phyloP scores from a whole-genome alignment of 495 filamentous ascomycete species.

The Lophiostoma macrostomum region DNA sequence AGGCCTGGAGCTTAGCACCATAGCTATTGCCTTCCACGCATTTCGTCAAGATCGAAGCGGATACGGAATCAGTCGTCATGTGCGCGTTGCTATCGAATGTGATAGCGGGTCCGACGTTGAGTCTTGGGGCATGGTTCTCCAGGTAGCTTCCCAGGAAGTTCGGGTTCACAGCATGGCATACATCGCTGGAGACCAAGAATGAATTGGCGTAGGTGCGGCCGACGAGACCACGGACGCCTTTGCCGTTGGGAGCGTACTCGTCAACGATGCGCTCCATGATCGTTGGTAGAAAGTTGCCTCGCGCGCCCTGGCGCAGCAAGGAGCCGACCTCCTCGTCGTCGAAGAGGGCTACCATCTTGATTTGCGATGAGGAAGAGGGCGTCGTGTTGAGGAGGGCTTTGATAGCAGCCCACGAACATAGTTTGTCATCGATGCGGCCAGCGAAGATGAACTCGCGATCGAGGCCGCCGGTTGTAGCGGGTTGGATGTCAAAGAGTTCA shows the following conservation, averaged over 20 bases:
- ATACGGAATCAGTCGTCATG: slow-evolving; percentile 86
- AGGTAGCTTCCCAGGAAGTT: slow-evolving; percentile 84
- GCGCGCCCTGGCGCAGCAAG: slow-evolving; percentile 82
- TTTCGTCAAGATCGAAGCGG: slow-evolving; percentile 68
- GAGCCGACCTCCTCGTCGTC: slow-evolving; percentile 97
- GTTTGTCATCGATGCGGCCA: slow-evolving; percentile 92
- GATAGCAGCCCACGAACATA: slow-evolving; percentile 90
- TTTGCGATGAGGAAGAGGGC: slow-evolving; percentile 45
- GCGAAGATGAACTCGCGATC: slow-evolving; percentile 95
- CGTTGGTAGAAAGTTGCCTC: slow-evolving; percentile 78
- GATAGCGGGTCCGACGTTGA: slow-evolving; percentile 88
- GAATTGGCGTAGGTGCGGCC: slow-evolving; percentile 86
- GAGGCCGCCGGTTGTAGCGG: slow-evolving; percentile 77
- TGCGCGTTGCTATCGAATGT: slow-evolving; percentile 87
- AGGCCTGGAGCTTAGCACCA: slow-evolving; percentile 77
- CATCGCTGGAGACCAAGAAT: slow-evolving; percentile 90
- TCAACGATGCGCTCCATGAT: slow-evolving; percentile 79
- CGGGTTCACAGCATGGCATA: slow-evolving; percentile 91
- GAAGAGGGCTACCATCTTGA: slow-evolving; percentile 87
- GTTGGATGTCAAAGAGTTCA: slow-evolving; percentile 91
- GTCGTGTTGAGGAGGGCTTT: slow-evolving; percentile 69
- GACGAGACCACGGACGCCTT: slow-evolving; percentile 53
- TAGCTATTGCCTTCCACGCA: slow-evolving; percentile 54
- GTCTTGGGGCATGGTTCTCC: slow-evolving; percentile 73
- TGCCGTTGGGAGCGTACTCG: slow-evolving; percentile 55